phyloP scores from a whole-genome alignment of 2,329 filamentous ascomycete species.

The Diaporthe aspalathi region DNA sequence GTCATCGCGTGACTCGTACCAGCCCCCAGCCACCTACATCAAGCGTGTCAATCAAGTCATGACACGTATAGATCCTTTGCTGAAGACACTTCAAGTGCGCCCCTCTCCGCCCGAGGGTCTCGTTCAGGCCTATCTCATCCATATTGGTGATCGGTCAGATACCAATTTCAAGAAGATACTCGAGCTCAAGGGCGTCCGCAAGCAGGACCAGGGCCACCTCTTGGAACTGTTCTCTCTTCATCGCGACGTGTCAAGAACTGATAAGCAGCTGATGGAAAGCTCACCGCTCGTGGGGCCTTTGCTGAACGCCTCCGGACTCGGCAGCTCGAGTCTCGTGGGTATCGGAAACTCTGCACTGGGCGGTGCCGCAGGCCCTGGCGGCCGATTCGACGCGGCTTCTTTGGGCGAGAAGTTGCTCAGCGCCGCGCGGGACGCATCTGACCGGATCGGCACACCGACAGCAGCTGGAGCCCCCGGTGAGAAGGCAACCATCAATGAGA shows the following conservation, averaged over 20 bases:
- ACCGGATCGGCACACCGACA: slow-evolving; percentile 75
- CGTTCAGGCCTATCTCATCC: slow-evolving; percentile 96
- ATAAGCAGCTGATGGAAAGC: slow-evolving; percentile 76
- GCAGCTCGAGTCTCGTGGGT: slow-evolving; percentile 45
- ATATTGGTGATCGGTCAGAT: slow-evolving; percentile 93
- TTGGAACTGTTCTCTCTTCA: slow-evolving; percentile 87
- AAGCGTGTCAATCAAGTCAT: slow-evolving; percentile 89
- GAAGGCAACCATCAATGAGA: slow-evolving; percentile 86
- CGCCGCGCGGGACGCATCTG: slow-evolving; percentile 85
- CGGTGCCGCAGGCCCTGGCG: slow-evolving; percentile 52
- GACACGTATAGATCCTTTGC: slow-evolving; percentile 87
- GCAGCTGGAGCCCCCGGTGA: slow-evolving; percentile 54
- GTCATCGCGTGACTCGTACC: slow-evolving; percentile 51
- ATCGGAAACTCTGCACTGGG: slow-evolving; percentile 53
- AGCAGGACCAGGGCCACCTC: slow-evolving; percentile 83
- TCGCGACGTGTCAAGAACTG: slow-evolving; percentile 77
- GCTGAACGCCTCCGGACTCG: slow-evolving; percentile 58
- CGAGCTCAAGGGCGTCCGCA: slow-evolving; percentile 92
- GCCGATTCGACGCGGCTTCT: slow-evolving; percentile 80
- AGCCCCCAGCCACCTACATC: slow-evolving; percentile 72
- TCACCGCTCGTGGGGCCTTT: slow-evolving; percentile 79
- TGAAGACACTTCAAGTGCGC: slow-evolving; percentile 96
- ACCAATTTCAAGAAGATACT: slow-evolving; percentile 96
- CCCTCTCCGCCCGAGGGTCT: slow-evolving; percentile 91
- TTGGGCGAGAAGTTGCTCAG: slow-evolving; percentile 90